Percentiles rank a stretch among this genome's conserved stretches.
These are phyloP conservation scores for Gleditsia sinensis DNA, from an alignment of 306 rosid genomes.

Conservation along the genomic window DNA sequence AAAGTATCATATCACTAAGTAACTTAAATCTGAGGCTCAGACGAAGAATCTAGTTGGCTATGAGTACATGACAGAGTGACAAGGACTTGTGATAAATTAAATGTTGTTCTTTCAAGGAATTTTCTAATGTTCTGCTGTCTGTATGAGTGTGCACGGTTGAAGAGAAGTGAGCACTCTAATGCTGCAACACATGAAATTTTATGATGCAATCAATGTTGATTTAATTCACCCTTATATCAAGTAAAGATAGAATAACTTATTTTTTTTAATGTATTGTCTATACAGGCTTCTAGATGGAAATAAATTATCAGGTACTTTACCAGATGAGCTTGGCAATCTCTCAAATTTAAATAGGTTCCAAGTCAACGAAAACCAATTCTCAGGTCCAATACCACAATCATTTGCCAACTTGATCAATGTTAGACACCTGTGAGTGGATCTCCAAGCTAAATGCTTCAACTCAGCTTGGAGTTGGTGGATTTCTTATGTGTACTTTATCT, in stretches of 20 bases:
- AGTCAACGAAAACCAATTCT: constrained; percentile 53
- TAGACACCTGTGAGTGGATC: constrained; percentile 59
- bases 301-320: constrained; percentile 56
- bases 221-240: background rate
- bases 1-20: background rate
- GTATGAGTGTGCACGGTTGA: constrained; percentile 15
- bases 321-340: constrained; percentile 66
- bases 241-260: background rate
- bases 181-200: constrained; percentile 18
- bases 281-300: constrained; percentile 66
- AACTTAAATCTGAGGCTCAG: constrained; percentile 2
- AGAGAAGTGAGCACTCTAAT: constrained; percentile 21
- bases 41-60: background rate
- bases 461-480: constrained; percentile 25
- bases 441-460: constrained; percentile 24
- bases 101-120: background rate
- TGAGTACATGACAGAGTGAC: background rate
- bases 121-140: constrained; percentile 19
- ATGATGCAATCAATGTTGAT: background rate
- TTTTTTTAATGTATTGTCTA: constrained; percentile 28
- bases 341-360: constrained; percentile 50
- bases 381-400: constrained; percentile 58
- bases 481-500: constrained; percentile 31
- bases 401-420: constrained; percentile 50
- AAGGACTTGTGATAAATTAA: background rate